Evolutionary conservation across 495 filamentous ascomycete genomes (phyloP).

Genomic region (Penicillium mononematosum): DNA sequence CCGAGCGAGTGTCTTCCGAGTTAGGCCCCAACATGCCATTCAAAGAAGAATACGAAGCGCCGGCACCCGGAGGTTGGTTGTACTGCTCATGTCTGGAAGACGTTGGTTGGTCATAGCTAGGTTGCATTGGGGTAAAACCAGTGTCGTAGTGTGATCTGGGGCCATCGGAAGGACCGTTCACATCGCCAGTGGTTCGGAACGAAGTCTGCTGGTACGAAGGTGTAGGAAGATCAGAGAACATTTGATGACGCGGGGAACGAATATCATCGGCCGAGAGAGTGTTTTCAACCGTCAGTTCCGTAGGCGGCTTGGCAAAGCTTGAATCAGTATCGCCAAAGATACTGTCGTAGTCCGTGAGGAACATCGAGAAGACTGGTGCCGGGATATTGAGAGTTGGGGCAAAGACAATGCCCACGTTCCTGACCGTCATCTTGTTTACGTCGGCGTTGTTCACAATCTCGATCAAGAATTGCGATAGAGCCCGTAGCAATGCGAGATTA

Average conservation of each 20-base stretch:
- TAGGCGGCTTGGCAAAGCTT: slow-evolving; percentile 15
- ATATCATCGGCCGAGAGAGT: slow-evolving; percentile 58
- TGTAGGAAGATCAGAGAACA: slow-evolving; percentile 68
- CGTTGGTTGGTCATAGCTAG: slow-evolving; percentile 51
- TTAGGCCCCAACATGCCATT: slow-evolving; percentile 43
- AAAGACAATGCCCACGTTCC: slow-evolving; percentile 97
- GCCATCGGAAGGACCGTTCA: slow-evolving; percentile 24
- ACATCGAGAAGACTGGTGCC: slow-evolving; percentile 87
- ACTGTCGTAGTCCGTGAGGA: slow-evolving; percentile 82
- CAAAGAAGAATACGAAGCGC: slow-evolving; percentile 39
- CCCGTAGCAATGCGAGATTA: slow-evolving; percentile 76
- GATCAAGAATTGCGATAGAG: slow-evolving; percentile 82
- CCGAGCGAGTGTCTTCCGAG: slow-evolving; percentile 36
- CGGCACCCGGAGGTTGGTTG: slow-evolving; percentile 23
- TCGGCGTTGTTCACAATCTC: slow-evolving; percentile 85
- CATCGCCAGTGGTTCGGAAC: slow-evolving; percentile 41
- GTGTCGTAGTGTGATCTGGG: slow-evolving; percentile 46
- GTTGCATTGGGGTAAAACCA: slow-evolving; percentile 62
- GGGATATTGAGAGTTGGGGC: slow-evolving; percentile 98
- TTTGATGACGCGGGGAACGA: slow-evolving; percentile 64
- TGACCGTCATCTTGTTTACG: slow-evolving; percentile 95
- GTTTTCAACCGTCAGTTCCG: slow-evolving; percentile 48
- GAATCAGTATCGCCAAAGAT: slow-evolving; percentile 67
- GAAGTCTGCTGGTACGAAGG: slow-evolving; percentile 62
- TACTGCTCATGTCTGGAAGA: slow-evolving; percentile 29